Conservation (phyloP, 225 moss, liverwort and hornwort genomes). For the Bryoerythrophyllum caledonicum region DNA sequence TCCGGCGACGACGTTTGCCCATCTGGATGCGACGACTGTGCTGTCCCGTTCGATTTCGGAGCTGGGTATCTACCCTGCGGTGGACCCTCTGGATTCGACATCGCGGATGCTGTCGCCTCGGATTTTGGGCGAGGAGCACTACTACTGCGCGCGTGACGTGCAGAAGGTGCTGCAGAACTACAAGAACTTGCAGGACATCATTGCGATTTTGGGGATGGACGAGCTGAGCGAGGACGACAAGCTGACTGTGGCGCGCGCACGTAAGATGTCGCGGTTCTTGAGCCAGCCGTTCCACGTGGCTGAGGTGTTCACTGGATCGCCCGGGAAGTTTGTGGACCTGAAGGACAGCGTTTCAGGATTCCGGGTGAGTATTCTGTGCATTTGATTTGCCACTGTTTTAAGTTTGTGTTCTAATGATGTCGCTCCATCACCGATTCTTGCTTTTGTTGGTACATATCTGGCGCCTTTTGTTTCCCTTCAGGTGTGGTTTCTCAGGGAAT, state of each 20-base stretch:
- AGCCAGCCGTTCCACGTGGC: slow-evolving; percentile 93
- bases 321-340: slow-evolving; percentile 80
- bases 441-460: not conserved
- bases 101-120: slow-evolving; percentile 84
- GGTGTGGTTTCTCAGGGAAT: not conserved
- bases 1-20: slow-evolving; percentile 84
- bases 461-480: too few species aligned
- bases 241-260: slow-evolving; percentile 74
- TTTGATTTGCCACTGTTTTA: too few species aligned
- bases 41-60: slow-evolving; percentile 82
- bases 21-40: slow-evolving; percentile 87
- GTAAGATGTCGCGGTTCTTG: slow-evolving; percentile 80
- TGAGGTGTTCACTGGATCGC: slow-evolving; percentile 86
- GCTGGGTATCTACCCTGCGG: slow-evolving; percentile 83
- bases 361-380: slow-evolving; percentile 40
- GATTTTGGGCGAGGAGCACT: slow-evolving; percentile 77
- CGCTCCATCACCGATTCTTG: not conserved
- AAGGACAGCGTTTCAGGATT: slow-evolving; percentile 78
- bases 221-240: slow-evolving; percentile 89
- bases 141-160: slow-evolving; percentile 70
- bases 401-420: too few species aligned
- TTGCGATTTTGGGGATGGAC: slow-evolving; percentile 87
- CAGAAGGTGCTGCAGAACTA: slow-evolving; percentile 91
- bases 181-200: slow-evolving; percentile 88
- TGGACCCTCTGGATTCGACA: slow-evolving; percentile 81